These are phyloP conservation scores for Albophoma yamanashiensis DNA, from an alignment of 2,329 filamentous ascomycete genomes.

Conservation along the genomic window DNA sequence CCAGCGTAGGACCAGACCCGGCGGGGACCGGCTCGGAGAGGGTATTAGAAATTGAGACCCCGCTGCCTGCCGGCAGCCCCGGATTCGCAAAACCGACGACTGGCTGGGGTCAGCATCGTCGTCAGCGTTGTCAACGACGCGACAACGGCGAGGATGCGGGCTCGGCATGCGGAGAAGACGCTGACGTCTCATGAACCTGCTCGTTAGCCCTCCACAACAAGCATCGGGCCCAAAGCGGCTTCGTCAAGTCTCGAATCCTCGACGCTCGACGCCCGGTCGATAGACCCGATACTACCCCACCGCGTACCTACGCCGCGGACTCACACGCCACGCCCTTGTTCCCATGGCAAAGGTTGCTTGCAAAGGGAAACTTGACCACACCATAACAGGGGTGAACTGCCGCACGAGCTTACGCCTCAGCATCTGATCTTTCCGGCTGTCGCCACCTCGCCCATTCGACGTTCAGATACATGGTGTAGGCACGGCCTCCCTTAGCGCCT, in stretches of 20 bases:
- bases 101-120: background rate
- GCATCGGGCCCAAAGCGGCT: background rate
- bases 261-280: background rate
- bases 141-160: background rate
- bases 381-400: background rate
- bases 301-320: background rate
- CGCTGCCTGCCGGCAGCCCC: background rate
- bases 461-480: background rate
- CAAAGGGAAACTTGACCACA: background rate
- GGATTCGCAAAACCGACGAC: background rate
- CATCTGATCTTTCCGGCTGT: background rate
- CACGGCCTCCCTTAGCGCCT: background rate
- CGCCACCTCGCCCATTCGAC: background rate
- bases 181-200: background rate
- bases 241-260: background rate
- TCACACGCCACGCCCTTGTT: background rate
- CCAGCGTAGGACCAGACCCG: background rate
- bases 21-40: background rate
- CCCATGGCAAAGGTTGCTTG: background rate
- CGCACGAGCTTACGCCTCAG: background rate
- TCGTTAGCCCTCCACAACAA: background rate
- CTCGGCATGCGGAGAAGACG: background rate
- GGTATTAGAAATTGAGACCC: background rate
- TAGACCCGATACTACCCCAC: background rate
- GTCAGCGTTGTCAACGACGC: background rate